A percentile compares a stretch with the other conserved stretches of the same genome.
Evolutionary conservation across 2,329 filamentous ascomycete genomes (phyloP).

Genomic region (Fusarium concolor): DNA sequence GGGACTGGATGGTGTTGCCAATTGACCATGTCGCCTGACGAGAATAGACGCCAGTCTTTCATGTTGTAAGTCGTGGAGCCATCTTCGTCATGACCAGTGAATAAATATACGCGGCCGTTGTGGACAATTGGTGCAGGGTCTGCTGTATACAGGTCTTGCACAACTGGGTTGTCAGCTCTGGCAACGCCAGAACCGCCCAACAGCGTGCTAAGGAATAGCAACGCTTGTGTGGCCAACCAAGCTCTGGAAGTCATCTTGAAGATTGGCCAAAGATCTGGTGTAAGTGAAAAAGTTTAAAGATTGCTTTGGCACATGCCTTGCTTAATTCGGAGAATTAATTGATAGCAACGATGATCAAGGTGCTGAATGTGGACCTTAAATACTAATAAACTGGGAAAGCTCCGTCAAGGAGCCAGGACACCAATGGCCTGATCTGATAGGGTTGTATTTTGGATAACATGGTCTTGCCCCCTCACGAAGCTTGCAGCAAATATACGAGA

Average conservation of each 20-base stretch:
- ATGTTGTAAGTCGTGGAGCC: constrained; percentile 51
- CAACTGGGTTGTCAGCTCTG: constrained; percentile 11
- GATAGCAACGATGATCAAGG: neutral
- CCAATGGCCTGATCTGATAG: neutral
- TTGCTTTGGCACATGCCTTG: neutral
- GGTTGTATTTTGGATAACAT: neutral
- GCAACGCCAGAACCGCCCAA: neutral
- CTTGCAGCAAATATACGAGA: neutral
- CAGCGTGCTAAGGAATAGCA: neutral
- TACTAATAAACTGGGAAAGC: neutral
- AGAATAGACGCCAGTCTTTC: constrained; percentile 54
- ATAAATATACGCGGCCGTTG: constrained; percentile 52
- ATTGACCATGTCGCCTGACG: constrained; percentile 44
- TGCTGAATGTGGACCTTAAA: neutral
- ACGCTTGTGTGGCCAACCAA: neutral
- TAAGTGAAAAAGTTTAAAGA: neutral
- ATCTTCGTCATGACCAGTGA: constrained; percentile 52
- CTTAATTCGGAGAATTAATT: neutral
- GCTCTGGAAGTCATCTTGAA: neutral
- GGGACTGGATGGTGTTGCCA: constrained; percentile 52
- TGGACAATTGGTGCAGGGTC: constrained; percentile 55
- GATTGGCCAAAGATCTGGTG: neutral
- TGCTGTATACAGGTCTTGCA: constrained; percentile 50
- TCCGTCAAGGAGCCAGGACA: too few species aligned
- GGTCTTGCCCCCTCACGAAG: neutral